Evolutionary conservation across 1,284 basidiomycete genomes (phyloP), one percentile per base, ranked within the genome.

Genomic region (Pseudomicrostroma phylloplanum): DNA sequence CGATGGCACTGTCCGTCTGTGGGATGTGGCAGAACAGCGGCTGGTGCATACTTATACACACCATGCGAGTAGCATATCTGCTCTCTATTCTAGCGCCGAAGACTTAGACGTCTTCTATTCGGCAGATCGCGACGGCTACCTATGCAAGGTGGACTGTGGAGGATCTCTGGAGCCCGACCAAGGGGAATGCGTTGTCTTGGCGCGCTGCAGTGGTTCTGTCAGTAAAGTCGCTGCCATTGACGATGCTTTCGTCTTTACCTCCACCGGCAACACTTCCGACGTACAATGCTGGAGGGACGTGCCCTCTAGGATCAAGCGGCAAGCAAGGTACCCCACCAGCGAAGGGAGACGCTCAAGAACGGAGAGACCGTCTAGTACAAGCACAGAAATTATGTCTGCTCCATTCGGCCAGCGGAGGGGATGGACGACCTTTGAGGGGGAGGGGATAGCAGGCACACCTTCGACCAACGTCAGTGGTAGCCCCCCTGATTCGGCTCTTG

Each of bases 11-110:
- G 85, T 90, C 74, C 92, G 92, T 72, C 85, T 98, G 11, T 97
- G 94, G 94, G 96, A 92, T 0, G 82, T 97, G 12, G 88, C 89
- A 21, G 84, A 84, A 11, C 93, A 96, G 78, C 84, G 90, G 12
- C 96, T 92, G 76, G 81, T 98, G 13, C 92, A 98, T 74, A 98
- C 94, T 0, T 98, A 97, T 81, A 90, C 89, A 0, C 89, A 97
- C 77, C 96, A 98, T 79, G 87, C 89, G 15, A 91, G 92, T 63
- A 92, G 91, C 17, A 92, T 98, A 40, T 97, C 96, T 94, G 88
- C 91, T 0, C 83, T 99, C 1, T 86, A 86, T 77, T 94, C 92
- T 1, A 84, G 86, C 0, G 91, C 97, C 78, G 90, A 91, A 0
- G 86, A 88, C 13, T 84, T 99, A 57, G 89, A 94, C 77, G 83